Percentiles rank a stretch among this genome's conserved stretches.
Conservation (phyloP, 1,139 yeast genomes). For the Debaryomycetaceae sp. region DNA sequence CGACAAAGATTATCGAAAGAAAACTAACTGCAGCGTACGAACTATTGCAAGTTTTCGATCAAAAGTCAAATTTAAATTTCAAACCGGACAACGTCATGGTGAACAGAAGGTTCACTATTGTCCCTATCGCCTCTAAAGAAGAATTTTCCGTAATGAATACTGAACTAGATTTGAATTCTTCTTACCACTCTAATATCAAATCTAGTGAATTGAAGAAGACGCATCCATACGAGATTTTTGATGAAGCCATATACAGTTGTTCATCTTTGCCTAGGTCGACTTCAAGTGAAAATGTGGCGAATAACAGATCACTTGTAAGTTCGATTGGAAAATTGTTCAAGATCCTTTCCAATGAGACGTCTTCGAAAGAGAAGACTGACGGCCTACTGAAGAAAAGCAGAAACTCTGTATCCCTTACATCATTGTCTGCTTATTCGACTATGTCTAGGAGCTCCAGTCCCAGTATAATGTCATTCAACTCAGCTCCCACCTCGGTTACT, state of each 20-base stretch:
- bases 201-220: constrained; percentile 42
- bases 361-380: constrained; percentile 1
- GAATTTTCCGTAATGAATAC: constrained; percentile 21
- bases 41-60: constrained; percentile 15
- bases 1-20: constrained; percentile 27
- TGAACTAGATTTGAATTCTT: constrained; percentile 10
- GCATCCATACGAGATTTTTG: constrained; percentile 72
- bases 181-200: constrained; percentile 14
- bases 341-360: constrained; percentile 33
- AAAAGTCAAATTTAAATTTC: constrained; percentile 17
- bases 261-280: constrained; percentile 28
- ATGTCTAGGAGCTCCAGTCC: constrained; percentile 44
- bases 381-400: constrained; percentile 12
- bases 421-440: constrained; percentile 32
- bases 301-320: constrained; percentile 29
- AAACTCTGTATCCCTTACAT: constrained; percentile 37
- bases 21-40: constrained; percentile 24
- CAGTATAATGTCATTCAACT: constrained; percentile 38
- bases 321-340: constrained; percentile 39
- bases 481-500: constrained; percentile 39
- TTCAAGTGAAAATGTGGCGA: constrained; percentile 9
- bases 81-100: constrained; percentile 51
- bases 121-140: constrained; percentile 29
- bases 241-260: constrained; percentile 69
- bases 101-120: constrained; percentile 47